These are phyloP conservation scores for Karstenula rhodostoma DNA, from an alignment of 2,329 filamentous ascomycete genomes.

Conservation along the genomic window DNA sequence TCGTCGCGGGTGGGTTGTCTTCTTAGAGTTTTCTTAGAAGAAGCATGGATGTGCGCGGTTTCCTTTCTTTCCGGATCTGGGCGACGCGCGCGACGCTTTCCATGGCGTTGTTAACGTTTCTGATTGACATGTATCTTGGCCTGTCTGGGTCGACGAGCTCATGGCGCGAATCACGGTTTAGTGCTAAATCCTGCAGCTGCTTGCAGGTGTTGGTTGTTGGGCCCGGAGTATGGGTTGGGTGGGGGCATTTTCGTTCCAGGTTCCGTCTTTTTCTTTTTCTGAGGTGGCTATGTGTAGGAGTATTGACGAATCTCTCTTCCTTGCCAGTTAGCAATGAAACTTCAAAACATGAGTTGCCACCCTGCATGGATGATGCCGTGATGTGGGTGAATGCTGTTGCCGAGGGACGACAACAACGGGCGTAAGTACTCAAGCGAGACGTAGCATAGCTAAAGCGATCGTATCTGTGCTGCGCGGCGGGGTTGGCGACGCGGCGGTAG, in stretches of 20 bases:
- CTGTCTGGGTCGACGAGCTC: background rate
- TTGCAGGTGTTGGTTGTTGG: constrained; percentile 12
- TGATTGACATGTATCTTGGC: background rate
- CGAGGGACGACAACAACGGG: background rate
- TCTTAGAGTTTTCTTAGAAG: constrained; percentile 11
- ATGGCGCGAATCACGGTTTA: constrained; percentile 1
- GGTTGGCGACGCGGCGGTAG: background rate
- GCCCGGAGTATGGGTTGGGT: background rate
- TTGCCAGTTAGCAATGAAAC: constrained; percentile 3
- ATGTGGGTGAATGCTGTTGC: background rate
- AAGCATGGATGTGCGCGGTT: constrained; percentile 34
- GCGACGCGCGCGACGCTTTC: background rate
- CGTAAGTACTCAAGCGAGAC: background rate
- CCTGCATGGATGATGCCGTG: background rate
- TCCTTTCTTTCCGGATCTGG: constrained; percentile 28
- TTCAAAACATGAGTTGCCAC: background rate
- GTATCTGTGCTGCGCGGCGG: constrained; percentile 2
- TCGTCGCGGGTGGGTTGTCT: constrained; percentile 19
- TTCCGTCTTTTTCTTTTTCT: constrained; percentile 4
- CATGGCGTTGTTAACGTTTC: constrained; percentile 7
- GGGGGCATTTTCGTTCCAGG: background rate
- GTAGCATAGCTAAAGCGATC: constrained; percentile 3
- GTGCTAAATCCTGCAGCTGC: constrained; percentile 12
- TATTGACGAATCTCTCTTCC: constrained; percentile 4
- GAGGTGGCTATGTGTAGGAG: constrained; percentile 11